These are phyloP conservation scores for Xylaria longipes DNA, from an alignment of 495 filamentous ascomycete genomes.

Conservation along the genomic window DNA sequence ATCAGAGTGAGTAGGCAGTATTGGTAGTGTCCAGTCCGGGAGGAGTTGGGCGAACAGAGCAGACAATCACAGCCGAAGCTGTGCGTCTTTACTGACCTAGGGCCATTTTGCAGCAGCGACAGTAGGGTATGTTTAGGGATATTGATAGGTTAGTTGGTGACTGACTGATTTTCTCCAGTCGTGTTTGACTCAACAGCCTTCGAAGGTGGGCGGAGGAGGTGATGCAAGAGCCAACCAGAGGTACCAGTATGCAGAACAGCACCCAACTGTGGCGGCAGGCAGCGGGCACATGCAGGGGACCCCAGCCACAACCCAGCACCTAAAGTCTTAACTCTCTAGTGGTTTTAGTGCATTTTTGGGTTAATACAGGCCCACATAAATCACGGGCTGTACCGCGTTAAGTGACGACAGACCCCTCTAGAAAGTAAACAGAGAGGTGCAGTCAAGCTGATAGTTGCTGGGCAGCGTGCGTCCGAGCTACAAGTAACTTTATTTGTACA, in stretches of 20 bases:
- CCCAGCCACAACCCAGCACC: not conserved
- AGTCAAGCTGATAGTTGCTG: slow-evolving; percentile 8
- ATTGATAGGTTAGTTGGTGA: not conserved
- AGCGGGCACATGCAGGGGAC: slow-evolving; percentile 1
- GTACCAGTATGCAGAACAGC: not conserved
- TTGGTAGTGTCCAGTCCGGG: slow-evolving; percentile 12
- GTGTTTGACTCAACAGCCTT: slow-evolving; percentile 22
- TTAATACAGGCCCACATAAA: not conserved
- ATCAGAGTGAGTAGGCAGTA: slow-evolving; percentile 30
- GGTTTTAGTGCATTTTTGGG: not conserved
- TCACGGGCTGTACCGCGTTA: slow-evolving; percentile 5
- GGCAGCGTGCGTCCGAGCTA: not conserved
- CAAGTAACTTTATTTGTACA: not conserved
- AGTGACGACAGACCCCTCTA: slow-evolving; percentile 16
- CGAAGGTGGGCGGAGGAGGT: slow-evolving; percentile 12
- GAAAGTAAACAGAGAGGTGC: slow-evolving; percentile 13
- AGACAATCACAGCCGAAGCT: slow-evolving; percentile 43
- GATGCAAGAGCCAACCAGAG: slow-evolving; percentile 20
- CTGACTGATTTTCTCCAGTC: slow-evolving; percentile 14
- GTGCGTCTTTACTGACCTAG: slow-evolving; percentile 38
- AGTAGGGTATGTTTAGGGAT: not conserved
- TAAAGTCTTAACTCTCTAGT: not conserved
- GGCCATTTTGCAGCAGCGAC: slow-evolving; percentile 36
- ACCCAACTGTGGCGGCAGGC: slow-evolving; percentile 2
- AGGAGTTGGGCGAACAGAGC: slow-evolving; percentile 32